Base-by-base conservation (phyloP, 2,329 filamentous ascomycete genomes). In the Colletotrichum echinochloae region DNA sequence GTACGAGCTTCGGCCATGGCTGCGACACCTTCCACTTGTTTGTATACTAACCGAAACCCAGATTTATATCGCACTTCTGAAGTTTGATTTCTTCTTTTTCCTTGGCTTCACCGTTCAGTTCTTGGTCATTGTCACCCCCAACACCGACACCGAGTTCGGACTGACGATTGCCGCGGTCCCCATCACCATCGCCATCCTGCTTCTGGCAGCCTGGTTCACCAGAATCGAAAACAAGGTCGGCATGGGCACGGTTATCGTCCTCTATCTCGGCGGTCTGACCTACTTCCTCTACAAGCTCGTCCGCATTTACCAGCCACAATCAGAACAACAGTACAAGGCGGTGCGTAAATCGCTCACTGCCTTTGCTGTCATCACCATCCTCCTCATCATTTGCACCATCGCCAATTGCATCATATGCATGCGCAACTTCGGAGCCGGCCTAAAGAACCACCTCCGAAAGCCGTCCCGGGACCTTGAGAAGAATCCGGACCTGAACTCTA, bases 21-120 rank as follows among this genome's bases (percentile, higher is more conserved):
- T 8, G 14, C 49, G 33, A 3, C 44, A 7, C 12, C 14, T 55
- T 2, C 20, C n/a, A 11, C 5, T 20, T 3, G 6, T 18, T 26
- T 11, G 8, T 12, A 46, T 16, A 16, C 60, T 72, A 16, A 70
- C 48, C 8, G 18, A 12, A 12, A 30, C 2, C 20, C 73, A 97
- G 95, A 95, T 99, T 80, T 99, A 98, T 82, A 98, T 99, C 77
- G 94, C 96, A 46, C 88, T 99, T 14, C 88, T 99, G 74, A 99
- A 99, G 82, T 99, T 99, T 81, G 96, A 99, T 83, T 98, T 99
- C 83, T 99, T 99, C 90, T 98, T 99, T 86, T 99, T 99, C 87
- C 90, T 99, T 60, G 96, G 95, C 65, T 99, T 99, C 81, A 98
- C 96, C 8, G 94, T 99, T 56, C 96, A 99, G 79, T 99, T 99